A percentile compares a stretch with the other conserved stretches of the same genome.
Evolutionary conservation across 1,284 basidiomycete genomes (phyloP).

Genomic region (Peniophora sp.): DNA sequence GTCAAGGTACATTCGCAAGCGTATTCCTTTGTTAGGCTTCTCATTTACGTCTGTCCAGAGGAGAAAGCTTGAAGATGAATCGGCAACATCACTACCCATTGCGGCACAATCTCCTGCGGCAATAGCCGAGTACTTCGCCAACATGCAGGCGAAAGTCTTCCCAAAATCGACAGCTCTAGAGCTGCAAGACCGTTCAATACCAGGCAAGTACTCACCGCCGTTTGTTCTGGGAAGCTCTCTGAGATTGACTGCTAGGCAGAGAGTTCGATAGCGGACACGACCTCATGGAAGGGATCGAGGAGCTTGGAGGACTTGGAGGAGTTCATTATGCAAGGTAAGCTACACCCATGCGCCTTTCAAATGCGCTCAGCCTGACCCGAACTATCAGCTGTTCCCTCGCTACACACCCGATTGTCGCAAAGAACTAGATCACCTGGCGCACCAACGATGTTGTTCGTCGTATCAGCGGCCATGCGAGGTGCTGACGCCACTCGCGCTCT

Average conservation of each 20-base stretch:
- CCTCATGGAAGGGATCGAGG: conserved; percentile 58
- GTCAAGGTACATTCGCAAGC: conserved; percentile 38
- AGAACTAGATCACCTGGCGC: conserved; percentile 66
- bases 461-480: conserved; percentile 73
- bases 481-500: conserved; percentile 68
- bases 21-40: conserved; percentile 8
- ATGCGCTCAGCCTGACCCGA: not conserved
- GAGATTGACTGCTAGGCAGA: conserved; percentile 52
- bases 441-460: conserved; percentile 70
- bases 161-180: conserved; percentile 62
- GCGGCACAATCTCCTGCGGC: conserved; percentile 46
- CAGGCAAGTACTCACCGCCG: conserved; percentile 42
- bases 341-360: conserved; percentile 1
- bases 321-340: conserved; percentile 64
- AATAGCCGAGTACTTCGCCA: conserved; percentile 52
- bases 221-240: conserved; percentile 19
- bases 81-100: conserved; percentile 28
- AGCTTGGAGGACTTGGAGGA: conserved; percentile 59
- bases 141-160: conserved; percentile 58
- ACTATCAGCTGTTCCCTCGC: conserved; percentile 51
- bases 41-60: conserved; percentile 38
- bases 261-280: conserved; percentile 65
- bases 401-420: conserved; percentile 63
- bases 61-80: conserved; percentile 46
- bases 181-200: conserved; percentile 63